Percentiles rank a stretch among this genome's conserved stretches.
These are phyloP conservation scores for Penstemon newberryi DNA, from an alignment of 257 asterid genomes.

Conservation along the genomic window DNA sequence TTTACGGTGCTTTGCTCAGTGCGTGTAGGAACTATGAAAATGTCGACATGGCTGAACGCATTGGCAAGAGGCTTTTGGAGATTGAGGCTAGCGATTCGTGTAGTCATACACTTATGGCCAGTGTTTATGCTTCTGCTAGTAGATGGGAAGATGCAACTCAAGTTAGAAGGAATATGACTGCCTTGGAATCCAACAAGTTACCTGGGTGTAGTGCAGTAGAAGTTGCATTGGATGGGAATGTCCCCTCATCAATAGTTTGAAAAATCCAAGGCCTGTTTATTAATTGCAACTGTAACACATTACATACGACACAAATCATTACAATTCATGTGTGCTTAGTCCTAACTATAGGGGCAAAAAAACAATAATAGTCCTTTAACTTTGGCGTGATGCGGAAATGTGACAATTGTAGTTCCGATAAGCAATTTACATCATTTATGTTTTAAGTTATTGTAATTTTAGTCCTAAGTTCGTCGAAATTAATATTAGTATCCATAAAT, in stretches of 20 bases:
- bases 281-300: no score
- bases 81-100: conserved; percentile 61
- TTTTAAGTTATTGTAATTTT: no score
- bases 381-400: no score
- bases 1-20: conserved; percentile 76
- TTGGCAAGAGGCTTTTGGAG: conserved; percentile 54
- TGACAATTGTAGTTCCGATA: no score
- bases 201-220: conserved; percentile 77
- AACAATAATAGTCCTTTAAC: no score
- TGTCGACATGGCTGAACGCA: conserved; percentile 68
- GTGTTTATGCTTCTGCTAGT: conserved; percentile 64
- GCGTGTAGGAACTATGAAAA: conserved; percentile 75
- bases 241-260: conserved; percentile 17
- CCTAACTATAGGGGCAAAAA: no score
- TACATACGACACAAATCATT: no score
- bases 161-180: conserved; percentile 52
- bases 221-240: conserved; percentile 20
- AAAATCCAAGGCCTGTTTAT: no score
- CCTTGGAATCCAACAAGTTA: conserved; percentile 48
- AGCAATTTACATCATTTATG: no score
- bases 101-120: conserved; percentile 61
- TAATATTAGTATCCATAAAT: no score
- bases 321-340: no score
- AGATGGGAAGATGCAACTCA: conserved; percentile 74
- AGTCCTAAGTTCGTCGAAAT: no score